These are phyloP conservation scores for Coprinopsis cinerea DNA, from an alignment of 768 basidiomycete species.

Conservation along the genomic window DNA sequence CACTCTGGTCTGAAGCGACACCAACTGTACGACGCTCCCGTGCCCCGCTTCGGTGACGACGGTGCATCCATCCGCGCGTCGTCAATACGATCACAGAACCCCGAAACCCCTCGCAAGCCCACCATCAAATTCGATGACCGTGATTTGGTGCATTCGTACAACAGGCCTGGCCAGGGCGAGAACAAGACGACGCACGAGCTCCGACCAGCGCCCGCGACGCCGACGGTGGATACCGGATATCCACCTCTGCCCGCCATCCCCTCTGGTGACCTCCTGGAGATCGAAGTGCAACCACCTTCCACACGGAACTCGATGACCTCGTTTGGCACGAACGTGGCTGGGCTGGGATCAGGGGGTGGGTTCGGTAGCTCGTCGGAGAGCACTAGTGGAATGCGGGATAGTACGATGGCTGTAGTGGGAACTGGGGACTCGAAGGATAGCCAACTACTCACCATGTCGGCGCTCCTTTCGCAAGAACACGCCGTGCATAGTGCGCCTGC, in stretches of 20 bases:
- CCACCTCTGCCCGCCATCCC: constrained; percentile 28
- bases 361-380: background rate
- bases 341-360: constrained; percentile 4
- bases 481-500: constrained; percentile 43
- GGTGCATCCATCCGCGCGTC: constrained; percentile 24
- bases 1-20: constrained; percentile 62
- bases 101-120: constrained; percentile 31
- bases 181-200: constrained; percentile 44
- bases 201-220: constrained; percentile 33
- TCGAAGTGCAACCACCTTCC: constrained; percentile 19
- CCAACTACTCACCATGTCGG: constrained; percentile 29
- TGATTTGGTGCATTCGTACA: constrained; percentile 74
- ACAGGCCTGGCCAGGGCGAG: constrained; percentile 45
- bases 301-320: background rate
- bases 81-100: constrained; percentile 28
- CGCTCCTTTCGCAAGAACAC: constrained; percentile 25
- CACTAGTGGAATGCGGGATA: background rate
- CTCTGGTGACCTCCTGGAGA: constrained; percentile 24
- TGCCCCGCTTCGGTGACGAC: constrained; percentile 42
- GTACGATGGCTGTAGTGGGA: constrained; percentile 3
- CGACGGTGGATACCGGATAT: constrained; percentile 18
- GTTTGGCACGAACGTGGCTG: constrained; percentile 3
- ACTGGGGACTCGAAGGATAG: constrained; percentile 7
- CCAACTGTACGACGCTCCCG: constrained; percentile 84
- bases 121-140: constrained; percentile 75